These are phyloP conservation scores for Macrophomina tecta DNA, from an alignment of 2,329 filamentous ascomycete genomes.

Conservation along the genomic window DNA sequence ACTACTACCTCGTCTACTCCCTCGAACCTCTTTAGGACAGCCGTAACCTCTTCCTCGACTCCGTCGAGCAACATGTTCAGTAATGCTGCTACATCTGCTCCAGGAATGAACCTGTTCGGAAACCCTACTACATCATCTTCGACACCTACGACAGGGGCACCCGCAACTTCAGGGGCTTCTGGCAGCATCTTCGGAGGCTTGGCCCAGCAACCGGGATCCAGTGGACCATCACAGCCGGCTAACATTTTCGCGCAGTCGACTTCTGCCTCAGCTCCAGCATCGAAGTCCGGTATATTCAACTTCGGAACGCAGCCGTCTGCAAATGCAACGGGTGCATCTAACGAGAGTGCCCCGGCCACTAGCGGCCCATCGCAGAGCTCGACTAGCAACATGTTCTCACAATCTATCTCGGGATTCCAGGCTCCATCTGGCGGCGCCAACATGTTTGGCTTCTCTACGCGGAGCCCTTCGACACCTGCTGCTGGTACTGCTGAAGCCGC, in stretches of 20 bases:
- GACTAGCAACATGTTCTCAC: conserved; percentile 4
- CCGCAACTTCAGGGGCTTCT: not conserved
- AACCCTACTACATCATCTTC: not conserved
- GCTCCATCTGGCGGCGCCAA: not conserved
- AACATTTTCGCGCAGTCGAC: conserved; percentile 11
- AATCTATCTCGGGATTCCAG: not conserved
- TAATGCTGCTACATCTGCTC: not conserved
- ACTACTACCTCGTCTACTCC: conserved; percentile 2
- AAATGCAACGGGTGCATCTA: not conserved
- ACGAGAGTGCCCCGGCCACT: not conserved
- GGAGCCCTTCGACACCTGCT: not conserved
- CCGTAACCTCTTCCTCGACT: not conserved
- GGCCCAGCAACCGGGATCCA: not conserved
- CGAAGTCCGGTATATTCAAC: not conserved
- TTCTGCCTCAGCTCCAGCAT: not conserved
- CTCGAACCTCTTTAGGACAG: not conserved
- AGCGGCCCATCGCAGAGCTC: not conserved
- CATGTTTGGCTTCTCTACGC: not conserved
- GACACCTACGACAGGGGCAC: not conserved
- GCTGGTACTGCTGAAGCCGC: not conserved
- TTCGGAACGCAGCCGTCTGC: conserved; percentile 8
- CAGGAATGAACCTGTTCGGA: not conserved
- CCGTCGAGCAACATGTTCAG: conserved; percentile 2
- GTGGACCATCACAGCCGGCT: not conserved
- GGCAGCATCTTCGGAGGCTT: not conserved